Percentiles rank a stretch among this genome's conserved stretches.
Evolutionary conservation across 768 basidiomycete genomes (phyloP).

Genomic region (Suillus sp.): DNA sequence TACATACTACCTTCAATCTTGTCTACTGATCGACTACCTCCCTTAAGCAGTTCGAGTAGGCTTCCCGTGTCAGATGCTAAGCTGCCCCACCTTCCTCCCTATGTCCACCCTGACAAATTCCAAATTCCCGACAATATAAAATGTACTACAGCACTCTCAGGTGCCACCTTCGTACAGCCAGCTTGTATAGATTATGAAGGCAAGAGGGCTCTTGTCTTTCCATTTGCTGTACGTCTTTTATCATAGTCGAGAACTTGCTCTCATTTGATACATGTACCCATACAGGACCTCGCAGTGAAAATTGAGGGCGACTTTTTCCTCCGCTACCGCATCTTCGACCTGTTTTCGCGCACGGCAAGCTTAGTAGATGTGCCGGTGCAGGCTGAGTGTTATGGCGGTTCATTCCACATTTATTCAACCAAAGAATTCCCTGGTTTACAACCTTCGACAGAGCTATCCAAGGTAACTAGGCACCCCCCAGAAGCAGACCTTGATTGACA

Average conservation of each 20-base stretch:
- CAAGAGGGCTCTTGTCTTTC: slow-evolving; percentile 57
- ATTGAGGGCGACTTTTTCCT: slow-evolving; percentile 67
- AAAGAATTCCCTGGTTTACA: slow-evolving; percentile 73
- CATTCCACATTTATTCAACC: slow-evolving; percentile 71
- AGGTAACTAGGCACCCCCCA: slow-evolving; percentile 39
- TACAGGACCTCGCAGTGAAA: slow-evolving; percentile 68
- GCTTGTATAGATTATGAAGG: slow-evolving; percentile 55
- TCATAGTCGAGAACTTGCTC: slow-evolving; percentile 10
- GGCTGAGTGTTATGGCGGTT: slow-evolving; percentile 66
- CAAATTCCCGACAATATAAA: slow-evolving; percentile 47
- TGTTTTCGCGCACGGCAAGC: slow-evolving; percentile 43
- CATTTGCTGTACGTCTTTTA: slow-evolving; percentile 53
- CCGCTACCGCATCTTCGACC: slow-evolving; percentile 72
- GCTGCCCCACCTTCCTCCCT: slow-evolving; percentile 35
- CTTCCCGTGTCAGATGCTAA: slow-evolving; percentile 12
- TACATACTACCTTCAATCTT: slow-evolving; percentile 1
- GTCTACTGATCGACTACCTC: slow-evolving; percentile 24
- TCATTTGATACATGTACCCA: background rate
- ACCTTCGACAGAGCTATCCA: slow-evolving; percentile 70
- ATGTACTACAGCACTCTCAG: slow-evolving; percentile 55
- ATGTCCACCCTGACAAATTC: slow-evolving; percentile 41
- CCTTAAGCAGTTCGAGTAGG: slow-evolving; percentile 22
- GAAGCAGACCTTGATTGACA: background rate
- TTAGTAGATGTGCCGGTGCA: slow-evolving; percentile 44
- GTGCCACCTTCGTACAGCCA: slow-evolving; percentile 63